Conservation (phyloP, 2,329 filamentous ascomycete genomes). For the Aspergillus sp. region DNA sequence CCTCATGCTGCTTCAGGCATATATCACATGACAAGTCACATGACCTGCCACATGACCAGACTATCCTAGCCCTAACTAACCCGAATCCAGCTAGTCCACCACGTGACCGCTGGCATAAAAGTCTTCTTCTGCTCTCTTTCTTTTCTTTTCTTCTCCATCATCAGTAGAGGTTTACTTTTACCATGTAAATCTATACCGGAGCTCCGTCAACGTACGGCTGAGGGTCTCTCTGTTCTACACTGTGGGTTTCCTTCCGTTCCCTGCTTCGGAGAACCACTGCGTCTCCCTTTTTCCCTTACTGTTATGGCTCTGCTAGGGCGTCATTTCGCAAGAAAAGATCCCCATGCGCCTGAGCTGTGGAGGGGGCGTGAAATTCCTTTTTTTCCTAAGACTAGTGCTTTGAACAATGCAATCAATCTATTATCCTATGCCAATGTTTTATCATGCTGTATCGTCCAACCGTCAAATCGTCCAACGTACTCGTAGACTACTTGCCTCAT, state of each 20-base stretch:
- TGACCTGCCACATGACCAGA: not conserved
- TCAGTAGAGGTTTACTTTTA: constrained; percentile 45
- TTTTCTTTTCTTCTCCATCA: constrained; percentile 37
- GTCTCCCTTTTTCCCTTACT: constrained; percentile 38
- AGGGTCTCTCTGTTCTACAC: constrained; percentile 39
- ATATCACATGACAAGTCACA: constrained; percentile 1
- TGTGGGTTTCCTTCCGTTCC: constrained; percentile 43
- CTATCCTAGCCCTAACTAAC: constrained; percentile 6
- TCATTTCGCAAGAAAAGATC: constrained; percentile 24
- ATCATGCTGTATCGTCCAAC: not conserved
- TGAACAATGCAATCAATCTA: not conserved
- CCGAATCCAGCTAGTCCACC: constrained; percentile 14
- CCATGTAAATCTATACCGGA: constrained; percentile 39
- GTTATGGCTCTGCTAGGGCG: constrained; percentile 37
- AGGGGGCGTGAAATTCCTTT: constrained; percentile 36
- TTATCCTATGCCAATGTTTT: not conserved
- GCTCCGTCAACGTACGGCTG: constrained; percentile 40
- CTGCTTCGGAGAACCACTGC: constrained; percentile 37
- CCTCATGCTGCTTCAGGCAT: too few species aligned
- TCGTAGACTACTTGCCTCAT: constrained; percentile 16
- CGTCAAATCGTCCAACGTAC: not conserved
- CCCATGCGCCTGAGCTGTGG: constrained; percentile 39
- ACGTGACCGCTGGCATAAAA: constrained; percentile 17
- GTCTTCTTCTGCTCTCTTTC: constrained; percentile 15
- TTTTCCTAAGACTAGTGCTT: constrained; percentile 3